These are phyloP conservation scores for Metroxylon sagu DNA, from an alignment of 176 grass and related monocot genomes.

Conservation along the genomic window DNA sequence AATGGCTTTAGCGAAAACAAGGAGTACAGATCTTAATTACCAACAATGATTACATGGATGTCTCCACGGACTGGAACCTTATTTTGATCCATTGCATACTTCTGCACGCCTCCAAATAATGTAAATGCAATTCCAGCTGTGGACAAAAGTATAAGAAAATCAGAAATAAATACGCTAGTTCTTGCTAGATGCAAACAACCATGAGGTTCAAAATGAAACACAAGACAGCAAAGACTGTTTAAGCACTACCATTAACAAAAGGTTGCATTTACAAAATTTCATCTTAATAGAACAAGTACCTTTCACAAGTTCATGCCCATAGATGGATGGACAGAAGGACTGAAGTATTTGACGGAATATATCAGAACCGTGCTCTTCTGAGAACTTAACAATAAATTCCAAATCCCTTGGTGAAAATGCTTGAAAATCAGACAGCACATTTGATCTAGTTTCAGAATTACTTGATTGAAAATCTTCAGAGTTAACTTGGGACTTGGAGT, in stretches of 20 bases:
- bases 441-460: conserved; percentile 24
- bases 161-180: background rate
- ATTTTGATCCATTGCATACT: conserved; percentile 74
- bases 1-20: too few relatives aligned
- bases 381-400: conserved; percentile 49
- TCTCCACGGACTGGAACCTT: conserved; percentile 92
- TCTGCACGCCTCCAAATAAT: conserved; percentile 83
- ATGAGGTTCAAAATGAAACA: too few relatives aligned
- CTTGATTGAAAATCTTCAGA: conserved; percentile 35
- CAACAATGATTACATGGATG: conserved; percentile 80
- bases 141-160: conserved; percentile 11
- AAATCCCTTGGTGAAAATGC: conserved; percentile 43
- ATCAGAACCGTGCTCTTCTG: conserved; percentile 53
- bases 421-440: conserved; percentile 33
- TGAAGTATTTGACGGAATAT: conserved; percentile 85
- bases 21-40: conserved; percentile 25
- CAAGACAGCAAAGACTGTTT: too few relatives aligned
- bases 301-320: conserved; percentile 97
- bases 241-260: too few relatives aligned
- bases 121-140: conserved; percentile 80
- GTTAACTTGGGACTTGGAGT: conserved; percentile 36
- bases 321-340: conserved; percentile 90
- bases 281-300: conserved; percentile 24
- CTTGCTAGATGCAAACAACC: too few relatives aligned
- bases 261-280: too few relatives aligned